phyloP scores from a whole-genome alignment of 2,329 filamentous ascomycete species.

The Seiridium cupressi region DNA sequence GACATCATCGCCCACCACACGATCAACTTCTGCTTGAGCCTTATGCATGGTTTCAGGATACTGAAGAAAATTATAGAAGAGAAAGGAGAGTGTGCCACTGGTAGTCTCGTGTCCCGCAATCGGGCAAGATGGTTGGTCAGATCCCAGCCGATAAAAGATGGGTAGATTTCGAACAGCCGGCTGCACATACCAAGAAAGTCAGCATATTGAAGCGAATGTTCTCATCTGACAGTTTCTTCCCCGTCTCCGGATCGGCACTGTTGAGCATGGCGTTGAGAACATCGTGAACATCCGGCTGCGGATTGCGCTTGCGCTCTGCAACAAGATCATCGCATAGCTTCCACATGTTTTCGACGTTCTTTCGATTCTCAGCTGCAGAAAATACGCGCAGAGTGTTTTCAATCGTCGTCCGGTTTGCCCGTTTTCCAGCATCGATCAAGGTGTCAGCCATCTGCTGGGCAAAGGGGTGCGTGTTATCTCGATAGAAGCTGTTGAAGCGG shows the following conservation, averaged over 20 bases:
- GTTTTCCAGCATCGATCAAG: conserved; percentile 40
- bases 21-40: conserved; percentile 67
- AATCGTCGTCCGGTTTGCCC: conserved; percentile 20
- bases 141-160: no score
- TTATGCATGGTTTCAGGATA: conserved; percentile 58
- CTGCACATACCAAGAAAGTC: conserved; percentile 37
- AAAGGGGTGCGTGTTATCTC: conserved; percentile 55
- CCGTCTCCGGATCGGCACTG: conserved; percentile 49
- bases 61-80: conserved; percentile 63
- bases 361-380: conserved; percentile 20
- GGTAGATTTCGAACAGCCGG: no score
- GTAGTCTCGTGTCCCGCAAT: conserved; percentile 72
- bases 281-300: conserved; percentile 45
- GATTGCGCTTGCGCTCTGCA: conserved; percentile 36
- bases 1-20: conserved; percentile 56
- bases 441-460: conserved; percentile 50
- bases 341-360: conserved; percentile 37
- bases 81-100: conserved; percentile 63
- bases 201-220: conserved; percentile 51
- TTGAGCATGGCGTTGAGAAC: conserved; percentile 53
- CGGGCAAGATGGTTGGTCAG: neutral
- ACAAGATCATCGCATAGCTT: conserved; percentile 43
- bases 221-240: conserved; percentile 42
- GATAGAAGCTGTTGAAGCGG: conserved; percentile 59
- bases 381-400: conserved; percentile 11